A percentile compares a stretch with the other conserved stretches of the same genome.
phyloP scores from a whole-genome alignment of 495 filamentous ascomycete genomes.

The Neurospora africana region DNA sequence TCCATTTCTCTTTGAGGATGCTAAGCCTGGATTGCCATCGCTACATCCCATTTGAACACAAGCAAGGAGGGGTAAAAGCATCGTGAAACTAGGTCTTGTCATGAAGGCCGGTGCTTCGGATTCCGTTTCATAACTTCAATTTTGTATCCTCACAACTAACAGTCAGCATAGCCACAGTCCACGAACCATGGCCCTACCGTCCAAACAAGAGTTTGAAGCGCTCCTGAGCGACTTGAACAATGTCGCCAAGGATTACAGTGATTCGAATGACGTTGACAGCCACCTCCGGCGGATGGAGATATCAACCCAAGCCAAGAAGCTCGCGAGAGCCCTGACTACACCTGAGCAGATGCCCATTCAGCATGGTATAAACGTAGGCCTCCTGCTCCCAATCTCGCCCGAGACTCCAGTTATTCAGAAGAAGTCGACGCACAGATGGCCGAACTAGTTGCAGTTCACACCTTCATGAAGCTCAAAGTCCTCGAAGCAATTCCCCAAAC shows the following conservation, averaged over 20 bases:
- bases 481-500: constrained; percentile 11
- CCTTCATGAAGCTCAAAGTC: constrained; percentile 14
- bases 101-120: not conserved
- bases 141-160: not conserved
- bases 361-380: constrained; percentile 11
- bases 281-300: constrained; percentile 10
- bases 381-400: too few relatives aligned
- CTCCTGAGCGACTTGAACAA: not conserved
- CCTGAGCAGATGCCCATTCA: constrained; percentile 12
- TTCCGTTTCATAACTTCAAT: not conserved
- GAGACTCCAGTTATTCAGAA: not conserved
- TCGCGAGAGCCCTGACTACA: constrained; percentile 4
- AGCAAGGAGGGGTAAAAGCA: not conserved
- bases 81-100: not conserved
- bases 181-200: not conserved
- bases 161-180: not conserved
- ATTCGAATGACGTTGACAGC: constrained; percentile 7
- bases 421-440: constrained; percentile 7
- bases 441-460: constrained; percentile 12
- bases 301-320: constrained; percentile 6
- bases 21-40: not conserved
- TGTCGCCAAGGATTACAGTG: constrained; percentile 5
- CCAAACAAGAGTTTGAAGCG: not conserved
- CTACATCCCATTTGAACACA: not conserved
- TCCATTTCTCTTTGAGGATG: not conserved